Base-by-base conservation (phyloP, 768 basidiomycete species). In the Pisolithus orientalis region DNA sequence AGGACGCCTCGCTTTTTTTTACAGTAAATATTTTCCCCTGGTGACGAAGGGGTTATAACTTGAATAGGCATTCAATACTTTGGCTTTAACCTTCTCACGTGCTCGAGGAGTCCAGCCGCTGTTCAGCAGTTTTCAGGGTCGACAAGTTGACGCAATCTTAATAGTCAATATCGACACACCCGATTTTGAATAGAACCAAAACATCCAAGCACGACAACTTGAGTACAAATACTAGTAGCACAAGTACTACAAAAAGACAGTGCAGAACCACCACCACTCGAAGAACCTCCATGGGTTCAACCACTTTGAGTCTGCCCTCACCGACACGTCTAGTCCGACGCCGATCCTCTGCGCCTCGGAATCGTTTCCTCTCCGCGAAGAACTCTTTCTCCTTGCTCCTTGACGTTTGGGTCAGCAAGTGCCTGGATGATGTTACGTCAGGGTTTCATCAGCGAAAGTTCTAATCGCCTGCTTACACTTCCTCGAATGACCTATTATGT, bases 351-450 rank as follows among this genome's bases (percentile, higher is more conserved):
- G 37, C 64, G 60, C 42, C 43, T 55, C 5, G 70, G 70, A 44
- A 72, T 65, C 3, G 71, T 60, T 5, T 68, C 72, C 53, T 75
- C 67, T 17, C 83, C 83, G 25, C 75, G 72, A 28, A 83, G 70
- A 25, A 84, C 80, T 47, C 73, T 66, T 55, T 77, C 65, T 0
- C 80, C 82, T 40, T 82, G 74, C 48, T 80, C 74, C 59, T 81
- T 82, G 52, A 78, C 60, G 8, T 67, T 67, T 16, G 75, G 53
- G 65, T 76, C 49, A 40, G 62, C 62, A 37, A 68, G 49, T 38
- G 60, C 49, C 66, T 70, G 11, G 17, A 37, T 4, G 25, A 21
- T 25, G n/a, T 9, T 6, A 16, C 31, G 45, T 24, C 13, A 24
- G 5, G 31, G 49, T 45, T 8, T 27, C 31, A 44, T 49, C 43